Percentiles rank a stretch among this genome's conserved stretches.
Evolutionary conservation across 768 basidiomycete species (phyloP).

Genomic region (Lactifluus echinatus): DNA sequence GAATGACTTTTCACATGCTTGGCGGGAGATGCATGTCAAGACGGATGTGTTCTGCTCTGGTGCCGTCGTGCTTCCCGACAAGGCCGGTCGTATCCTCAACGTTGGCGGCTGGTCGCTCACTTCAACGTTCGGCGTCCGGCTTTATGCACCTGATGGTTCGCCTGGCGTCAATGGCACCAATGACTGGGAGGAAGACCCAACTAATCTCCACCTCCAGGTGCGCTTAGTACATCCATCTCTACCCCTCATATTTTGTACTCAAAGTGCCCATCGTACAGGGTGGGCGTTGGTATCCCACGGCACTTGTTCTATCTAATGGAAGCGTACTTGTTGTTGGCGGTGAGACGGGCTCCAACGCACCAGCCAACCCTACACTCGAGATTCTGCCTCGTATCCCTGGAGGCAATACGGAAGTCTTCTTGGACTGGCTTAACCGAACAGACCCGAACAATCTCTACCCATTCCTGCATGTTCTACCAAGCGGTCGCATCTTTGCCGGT

Average conservation of each 20-base stretch:
- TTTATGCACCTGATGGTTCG: slow-evolving; percentile 63
- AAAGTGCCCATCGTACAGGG: slow-evolving; percentile 28
- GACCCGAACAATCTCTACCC: slow-evolving; percentile 79
- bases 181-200: slow-evolving; percentile 70
- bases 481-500: slow-evolving; percentile 64
- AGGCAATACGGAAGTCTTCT: slow-evolving; percentile 47
- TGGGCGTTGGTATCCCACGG: slow-evolving; percentile 66
- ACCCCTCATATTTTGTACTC: background rate
- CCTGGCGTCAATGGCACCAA: slow-evolving; percentile 63
- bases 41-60: slow-evolving; percentile 76
- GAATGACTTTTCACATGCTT: slow-evolving; percentile 37
- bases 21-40: slow-evolving; percentile 71
- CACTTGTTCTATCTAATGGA: slow-evolving; percentile 64
- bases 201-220: slow-evolving; percentile 54
- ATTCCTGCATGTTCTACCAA: slow-evolving; percentile 64
- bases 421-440: slow-evolving; percentile 60
- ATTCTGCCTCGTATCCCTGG: slow-evolving; percentile 59
- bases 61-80: slow-evolving; percentile 66
- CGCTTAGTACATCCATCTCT: slow-evolving; percentile 1
- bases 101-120: slow-evolving; percentile 62
- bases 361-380: slow-evolving; percentile 61
- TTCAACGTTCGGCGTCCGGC: slow-evolving; percentile 65
- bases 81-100: slow-evolving; percentile 54
- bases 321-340: slow-evolving; percentile 68
- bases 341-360: slow-evolving; percentile 60